Conservation (phyloP, 139 green algal species). For the Spirogloea muscicola region DNA sequence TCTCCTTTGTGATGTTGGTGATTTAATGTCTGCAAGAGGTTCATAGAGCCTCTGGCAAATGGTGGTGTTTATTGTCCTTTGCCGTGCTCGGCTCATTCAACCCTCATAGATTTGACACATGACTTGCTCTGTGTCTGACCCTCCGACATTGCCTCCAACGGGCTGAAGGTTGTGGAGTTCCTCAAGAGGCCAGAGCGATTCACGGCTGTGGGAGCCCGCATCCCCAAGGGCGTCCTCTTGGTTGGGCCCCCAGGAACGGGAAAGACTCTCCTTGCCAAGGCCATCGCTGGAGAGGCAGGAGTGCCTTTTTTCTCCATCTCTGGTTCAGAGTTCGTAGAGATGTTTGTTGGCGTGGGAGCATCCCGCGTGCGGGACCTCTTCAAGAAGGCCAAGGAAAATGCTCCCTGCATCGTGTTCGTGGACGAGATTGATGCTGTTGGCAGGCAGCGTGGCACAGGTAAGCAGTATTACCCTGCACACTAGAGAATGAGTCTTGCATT, state of each 20-base stretch:
- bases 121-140: too few relatives aligned
- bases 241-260: slow-evolving; percentile 93
- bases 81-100: too few relatives aligned
- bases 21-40: too few relatives aligned
- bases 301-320: slow-evolving; percentile 98
- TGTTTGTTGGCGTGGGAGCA: slow-evolving; percentile 97
- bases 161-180: slow-evolving; percentile 99
- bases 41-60: too few relatives aligned
- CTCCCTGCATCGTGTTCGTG: slow-evolving; percentile 98
- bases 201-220: slow-evolving; percentile 94
- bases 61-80: too few relatives aligned
- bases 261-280: slow-evolving; percentile 98
- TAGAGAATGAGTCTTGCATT: too few relatives aligned
- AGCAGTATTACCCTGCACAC: too few relatives aligned
- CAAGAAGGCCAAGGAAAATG: slow-evolving; percentile 98
- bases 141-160: too few relatives aligned
- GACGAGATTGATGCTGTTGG: slow-evolving; percentile 99
- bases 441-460: slow-evolving; percentile 84
- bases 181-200: slow-evolving; percentile 99
- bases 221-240: slow-evolving; percentile 97
- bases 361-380: slow-evolving; percentile 95
- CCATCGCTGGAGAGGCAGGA: slow-evolving; percentile 93
- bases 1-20: too few relatives aligned
- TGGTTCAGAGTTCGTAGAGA: slow-evolving; percentile 98
- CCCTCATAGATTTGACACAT: background rate